Percentiles rank a stretch among this genome's conserved stretches.
phyloP scores from a whole-genome alignment of 2,329 filamentous ascomycete genomes.

The Tolypocladium ovalisporum region DNA sequence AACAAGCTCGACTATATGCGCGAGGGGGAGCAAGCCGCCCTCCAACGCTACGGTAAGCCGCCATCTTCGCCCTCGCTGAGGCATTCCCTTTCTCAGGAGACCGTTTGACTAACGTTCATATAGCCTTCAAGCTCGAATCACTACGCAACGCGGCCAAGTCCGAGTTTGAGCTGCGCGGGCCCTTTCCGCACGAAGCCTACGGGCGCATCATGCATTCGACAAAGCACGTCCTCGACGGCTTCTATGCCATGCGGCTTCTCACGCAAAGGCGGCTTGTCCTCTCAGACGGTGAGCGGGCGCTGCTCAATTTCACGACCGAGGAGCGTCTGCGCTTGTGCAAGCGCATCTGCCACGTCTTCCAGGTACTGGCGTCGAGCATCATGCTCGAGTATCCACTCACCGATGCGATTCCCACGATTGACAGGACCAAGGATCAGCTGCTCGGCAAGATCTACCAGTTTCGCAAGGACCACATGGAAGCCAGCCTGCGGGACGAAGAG shows the following conservation, averaged over 20 bases:
- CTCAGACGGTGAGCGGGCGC: constrained; percentile 68
- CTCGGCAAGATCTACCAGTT: constrained; percentile 84
- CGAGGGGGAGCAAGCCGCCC: constrained; percentile 74
- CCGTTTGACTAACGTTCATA: not conserved
- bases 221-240: constrained; percentile 77
- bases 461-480: constrained; percentile 52
- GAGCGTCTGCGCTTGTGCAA: constrained; percentile 76
- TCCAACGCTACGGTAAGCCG: constrained; percentile 60
- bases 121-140: constrained; percentile 59
- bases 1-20: constrained; percentile 63
- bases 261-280: constrained; percentile 69
- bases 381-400: constrained; percentile 91
- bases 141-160: constrained; percentile 63
- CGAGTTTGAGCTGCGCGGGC: constrained; percentile 81
- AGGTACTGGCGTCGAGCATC: constrained; percentile 82
- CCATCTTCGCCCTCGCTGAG: too few species aligned
- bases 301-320: constrained; percentile 66
- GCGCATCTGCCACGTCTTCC: constrained; percentile 78
- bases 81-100: too few species aligned
- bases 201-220: constrained; percentile 69
- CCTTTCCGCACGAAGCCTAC: constrained; percentile 69
- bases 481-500: constrained; percentile 7
- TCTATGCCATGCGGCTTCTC: constrained; percentile 92
- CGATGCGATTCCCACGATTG: constrained; percentile 76
- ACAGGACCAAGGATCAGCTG: constrained; percentile 68